Base-by-base conservation (phyloP, 805 yeast genomes). In the Debaryomyces castellii region DNA sequence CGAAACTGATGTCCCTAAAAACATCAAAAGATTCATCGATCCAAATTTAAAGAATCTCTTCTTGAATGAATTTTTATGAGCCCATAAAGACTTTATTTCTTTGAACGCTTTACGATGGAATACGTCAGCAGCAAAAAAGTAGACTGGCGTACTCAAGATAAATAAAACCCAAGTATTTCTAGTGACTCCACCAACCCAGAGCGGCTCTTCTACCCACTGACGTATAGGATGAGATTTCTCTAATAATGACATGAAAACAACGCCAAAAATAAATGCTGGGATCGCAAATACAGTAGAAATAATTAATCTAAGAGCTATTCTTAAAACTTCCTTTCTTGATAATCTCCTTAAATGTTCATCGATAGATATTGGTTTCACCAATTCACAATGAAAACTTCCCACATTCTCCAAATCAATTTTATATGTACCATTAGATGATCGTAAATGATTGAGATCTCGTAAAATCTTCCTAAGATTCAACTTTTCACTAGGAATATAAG, bases 1-100 rank as follows among this genome's bases (percentile, higher is more conserved):
- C 1, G 92, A 81, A 18, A 87, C 81, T 0, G 86, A 66, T 0
- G 92, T 87, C 9, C 94, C 94, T 40, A 86, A 63, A 41, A 80
- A 74, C 84, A 87, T 82, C 51, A 87, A 73, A 50, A 86, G 60
- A 57, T 78, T 85, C 92, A 87, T 87, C 2, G 90, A 83, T 2
- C 95, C 95, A 62, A 87, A 87, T 53, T 76, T 76, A 50, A 86
- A 76, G 12, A 86, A 49, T 34, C 90, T 66, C 51, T 79, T 73
- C 18, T 58, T 66, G 75, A 82, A 80, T 1, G 82, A 66, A 39
- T 78, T 82, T 30, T 76, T 77, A 36, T 72, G 69, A 12, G 67
- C 58, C 87, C 89, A 85, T 24, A 86, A 59, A 2, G 80, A 67
- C 44, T 70, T 57, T 2, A 86, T 51, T 55, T 86, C 92, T 41